phyloP scores from a whole-genome alignment of 2,329 filamentous ascomycete genomes.

The Didymella keratinophila region DNA sequence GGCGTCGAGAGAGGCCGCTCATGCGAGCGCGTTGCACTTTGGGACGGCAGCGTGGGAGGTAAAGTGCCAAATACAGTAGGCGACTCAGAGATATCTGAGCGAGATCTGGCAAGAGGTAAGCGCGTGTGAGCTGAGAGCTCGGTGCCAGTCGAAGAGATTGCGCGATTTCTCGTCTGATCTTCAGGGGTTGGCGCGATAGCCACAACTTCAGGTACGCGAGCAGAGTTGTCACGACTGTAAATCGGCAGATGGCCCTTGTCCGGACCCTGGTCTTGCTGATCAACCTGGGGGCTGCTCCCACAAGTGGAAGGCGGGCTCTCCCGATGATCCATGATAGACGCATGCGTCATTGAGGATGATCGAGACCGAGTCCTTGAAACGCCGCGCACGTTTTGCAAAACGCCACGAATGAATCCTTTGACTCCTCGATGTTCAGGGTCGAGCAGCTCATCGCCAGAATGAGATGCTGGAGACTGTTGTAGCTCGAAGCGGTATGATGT shows the following conservation, averaged over 20 bases:
- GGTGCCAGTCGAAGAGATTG: conserved; percentile 8
- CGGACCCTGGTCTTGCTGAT: neutral
- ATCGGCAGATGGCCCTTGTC: neutral
- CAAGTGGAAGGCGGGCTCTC: conserved; percentile 15
- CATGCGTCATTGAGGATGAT: conserved; percentile 26
- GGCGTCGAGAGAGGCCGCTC: conserved; percentile 28
- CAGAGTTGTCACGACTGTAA: conserved; percentile 5
- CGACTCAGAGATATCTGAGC: conserved; percentile 10
- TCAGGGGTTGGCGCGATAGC: conserved; percentile 3
- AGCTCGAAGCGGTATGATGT: conserved; percentile 7
- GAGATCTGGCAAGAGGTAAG: conserved; percentile 8
- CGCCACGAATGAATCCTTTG: conserved; percentile 34
- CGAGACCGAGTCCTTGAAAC: conserved; percentile 31
- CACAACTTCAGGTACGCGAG: conserved; percentile 5
- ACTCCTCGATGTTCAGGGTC: conserved; percentile 22
- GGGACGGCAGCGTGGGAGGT: conserved; percentile 22
- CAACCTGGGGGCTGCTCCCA: conserved; percentile 11
- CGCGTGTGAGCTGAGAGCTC: conserved; percentile 20
- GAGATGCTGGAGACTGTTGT: conserved; percentile 14
- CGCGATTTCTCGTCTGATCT: conserved; percentile 26
- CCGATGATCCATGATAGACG: conserved; percentile 14
- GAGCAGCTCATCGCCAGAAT: conserved; percentile 12
- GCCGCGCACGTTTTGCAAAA: conserved; percentile 34
- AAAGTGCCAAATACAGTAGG: conserved; percentile 8
- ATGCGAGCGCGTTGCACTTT: conserved; percentile 24